These are phyloP conservation scores for Castanea mollissima DNA, from an alignment of 306 rosid genomes.

Conservation along the genomic window DNA sequence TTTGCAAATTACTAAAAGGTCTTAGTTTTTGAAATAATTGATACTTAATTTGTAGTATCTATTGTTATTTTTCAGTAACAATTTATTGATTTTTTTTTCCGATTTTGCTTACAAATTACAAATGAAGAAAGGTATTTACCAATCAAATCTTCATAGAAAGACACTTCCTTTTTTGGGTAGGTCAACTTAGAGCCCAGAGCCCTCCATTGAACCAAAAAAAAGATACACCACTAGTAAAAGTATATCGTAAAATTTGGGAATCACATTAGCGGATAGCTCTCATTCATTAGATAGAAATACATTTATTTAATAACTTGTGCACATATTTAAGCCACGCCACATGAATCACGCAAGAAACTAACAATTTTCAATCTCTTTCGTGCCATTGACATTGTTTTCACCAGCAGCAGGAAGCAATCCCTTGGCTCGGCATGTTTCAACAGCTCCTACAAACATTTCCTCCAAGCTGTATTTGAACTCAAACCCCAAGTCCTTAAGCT, in stretches of 20 bases:
- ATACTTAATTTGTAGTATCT: too few species aligned
- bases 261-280: background rate
- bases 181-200: too few species aligned
- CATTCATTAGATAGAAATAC: background rate
- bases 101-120: too few species aligned
- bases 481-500: conserved; percentile 61
- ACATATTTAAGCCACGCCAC: background rate
- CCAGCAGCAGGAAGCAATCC: conserved; percentile 38
- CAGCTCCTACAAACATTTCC: conserved; percentile 66
- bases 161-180: too few species aligned
- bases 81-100: too few species aligned
- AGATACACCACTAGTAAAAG: too few species aligned
- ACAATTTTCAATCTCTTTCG: conserved; percentile 4
- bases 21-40: too few species aligned
- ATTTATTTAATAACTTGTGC: background rate
- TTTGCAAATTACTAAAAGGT: too few species aligned
- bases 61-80: too few species aligned
- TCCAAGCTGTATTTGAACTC: conserved; percentile 61
- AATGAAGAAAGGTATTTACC: too few species aligned
- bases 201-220: too few species aligned
- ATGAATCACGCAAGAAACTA: background rate
- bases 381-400: conserved; percentile 4
- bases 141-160: too few species aligned
- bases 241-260: background rate
- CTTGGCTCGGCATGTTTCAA: conserved; percentile 54